Evolutionary conservation across 345 rosid genomes (phyloP).

Genomic region (Gossypium ekmanianum): DNA sequence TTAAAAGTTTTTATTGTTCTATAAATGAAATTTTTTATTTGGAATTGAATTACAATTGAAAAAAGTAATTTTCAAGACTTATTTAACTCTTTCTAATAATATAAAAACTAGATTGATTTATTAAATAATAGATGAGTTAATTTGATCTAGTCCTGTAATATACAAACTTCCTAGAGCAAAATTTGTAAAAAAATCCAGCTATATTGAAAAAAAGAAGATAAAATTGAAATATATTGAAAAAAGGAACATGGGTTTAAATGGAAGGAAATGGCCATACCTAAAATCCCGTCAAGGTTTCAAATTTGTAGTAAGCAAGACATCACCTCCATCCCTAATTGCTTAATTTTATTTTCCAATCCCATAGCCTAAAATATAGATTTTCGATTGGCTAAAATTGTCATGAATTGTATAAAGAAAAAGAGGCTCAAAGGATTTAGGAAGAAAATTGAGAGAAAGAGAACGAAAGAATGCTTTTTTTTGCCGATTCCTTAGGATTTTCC

Average conservation of each 20-base stretch:
- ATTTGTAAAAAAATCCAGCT: no score
- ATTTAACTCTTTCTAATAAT: no score
- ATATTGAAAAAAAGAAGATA: not conserved
- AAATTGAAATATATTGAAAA: no score
- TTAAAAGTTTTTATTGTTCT: no score
- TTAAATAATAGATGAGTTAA: no score
- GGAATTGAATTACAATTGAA: no score
- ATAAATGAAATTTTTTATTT: no score
- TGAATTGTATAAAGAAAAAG: not conserved
- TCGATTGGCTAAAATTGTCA: not conserved
- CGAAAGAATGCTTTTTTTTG: not conserved
- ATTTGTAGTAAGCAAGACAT: not conserved
- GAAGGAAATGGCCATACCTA: not conserved
- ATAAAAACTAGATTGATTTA: no score
- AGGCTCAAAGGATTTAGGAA: not conserved
- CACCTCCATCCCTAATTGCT: not conserved
- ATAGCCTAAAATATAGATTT: not conserved
- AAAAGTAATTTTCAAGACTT: no score
- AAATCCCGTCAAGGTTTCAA: not conserved
- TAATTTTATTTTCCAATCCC: not conserved
- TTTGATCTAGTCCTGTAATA: no score
- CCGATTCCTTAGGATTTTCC: not conserved
- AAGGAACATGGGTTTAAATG: not conserved
- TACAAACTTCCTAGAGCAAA: no score
- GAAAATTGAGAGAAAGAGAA: not conserved